A percentile compares a stretch with the other conserved stretches of the same genome.
Conservation (phyloP, 2,329 filamentous ascomycete genomes). For the Lomentospora prolificans region DNA sequence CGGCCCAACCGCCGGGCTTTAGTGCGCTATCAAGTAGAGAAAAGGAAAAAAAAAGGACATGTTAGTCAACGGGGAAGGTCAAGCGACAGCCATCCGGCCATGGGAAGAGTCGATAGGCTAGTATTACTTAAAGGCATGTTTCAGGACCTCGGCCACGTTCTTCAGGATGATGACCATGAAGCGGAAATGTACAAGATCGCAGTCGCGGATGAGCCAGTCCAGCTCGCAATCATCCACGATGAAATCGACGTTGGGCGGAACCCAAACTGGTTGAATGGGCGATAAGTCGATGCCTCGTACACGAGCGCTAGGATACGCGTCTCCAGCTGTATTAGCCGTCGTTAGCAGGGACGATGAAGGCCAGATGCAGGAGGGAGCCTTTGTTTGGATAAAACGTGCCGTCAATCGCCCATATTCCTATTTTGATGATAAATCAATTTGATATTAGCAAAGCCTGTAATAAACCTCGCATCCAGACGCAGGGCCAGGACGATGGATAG, state of each 20-base stretch:
- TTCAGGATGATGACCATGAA: constrained; percentile 39
- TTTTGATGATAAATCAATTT: too few species aligned
- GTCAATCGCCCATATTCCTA: not conserved
- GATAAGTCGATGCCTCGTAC: constrained; percentile 33
- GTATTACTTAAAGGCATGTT: constrained; percentile 25
- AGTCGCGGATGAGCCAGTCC: constrained; percentile 41
- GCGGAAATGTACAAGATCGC: constrained; percentile 46
- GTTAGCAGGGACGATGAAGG: not conserved
- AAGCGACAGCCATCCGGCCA: too few species aligned
- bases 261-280: constrained; percentile 35
- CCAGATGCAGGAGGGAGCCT: not conserved
- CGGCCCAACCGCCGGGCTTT: constrained; percentile 39
- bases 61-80: not conserved
- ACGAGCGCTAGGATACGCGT: constrained; percentile 28
- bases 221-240: constrained; percentile 53
- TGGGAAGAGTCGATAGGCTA: too few species aligned
- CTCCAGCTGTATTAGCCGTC: constrained; percentile 21
- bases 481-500: not conserved
- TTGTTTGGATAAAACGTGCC: not conserved
- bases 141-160: constrained; percentile 38
- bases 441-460: too few species aligned
- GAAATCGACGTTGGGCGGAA: constrained; percentile 52
- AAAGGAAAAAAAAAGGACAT: not conserved
- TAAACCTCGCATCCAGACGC: too few species aligned
- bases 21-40: constrained; percentile 13